These are phyloP conservation scores for Penicillium waksmanii DNA, from an alignment of 495 filamentous ascomycete genomes.

Conservation along the genomic window DNA sequence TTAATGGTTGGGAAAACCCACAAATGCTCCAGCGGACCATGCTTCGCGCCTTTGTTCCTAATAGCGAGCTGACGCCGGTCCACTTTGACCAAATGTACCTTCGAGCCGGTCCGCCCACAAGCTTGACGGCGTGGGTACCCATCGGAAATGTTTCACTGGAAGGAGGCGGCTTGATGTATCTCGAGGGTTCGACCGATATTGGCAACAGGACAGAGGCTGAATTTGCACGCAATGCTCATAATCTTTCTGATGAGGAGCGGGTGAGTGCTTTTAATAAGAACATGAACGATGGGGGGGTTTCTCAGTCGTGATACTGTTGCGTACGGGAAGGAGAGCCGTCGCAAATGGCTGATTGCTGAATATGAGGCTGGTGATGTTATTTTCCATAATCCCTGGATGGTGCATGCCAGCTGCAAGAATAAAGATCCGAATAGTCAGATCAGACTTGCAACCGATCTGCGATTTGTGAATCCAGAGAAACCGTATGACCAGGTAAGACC, in stretches of 20 bases:
- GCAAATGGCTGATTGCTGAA: slow-evolving; percentile 21
- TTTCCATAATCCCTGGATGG: slow-evolving; percentile 56
- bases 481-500: slow-evolving; percentile 18
- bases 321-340: slow-evolving; percentile 1
- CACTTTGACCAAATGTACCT: slow-evolving; percentile 5
- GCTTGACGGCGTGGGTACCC: not conserved
- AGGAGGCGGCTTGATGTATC: slow-evolving; percentile 1
- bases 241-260: slow-evolving; percentile 4
- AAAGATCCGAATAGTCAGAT: slow-evolving; percentile 52
- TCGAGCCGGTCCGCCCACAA: not conserved
- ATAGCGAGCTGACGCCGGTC: not conserved
- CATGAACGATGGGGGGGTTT: slow-evolving; percentile 10
- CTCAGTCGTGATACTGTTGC: slow-evolving; percentile 14
- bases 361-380: slow-evolving; percentile 61
- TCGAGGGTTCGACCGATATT: not conserved
- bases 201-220: not conserved
- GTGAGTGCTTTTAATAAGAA: slow-evolving; percentile 6
- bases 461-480: slow-evolving; percentile 25
- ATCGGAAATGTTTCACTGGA: not conserved
- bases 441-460: slow-evolving; percentile 51
- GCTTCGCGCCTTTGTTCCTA: not conserved
- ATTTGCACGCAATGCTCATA: not conserved
- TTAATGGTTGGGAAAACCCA: slow-evolving; percentile 3
- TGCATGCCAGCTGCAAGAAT: slow-evolving; percentile 53
- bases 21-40: slow-evolving; percentile 1